Percentiles rank a stretch among this genome's conserved stretches.
These are phyloP conservation scores for Celoporthe dispersa DNA, from an alignment of 2,329 filamentous ascomycete genomes.

Conservation along the genomic window DNA sequence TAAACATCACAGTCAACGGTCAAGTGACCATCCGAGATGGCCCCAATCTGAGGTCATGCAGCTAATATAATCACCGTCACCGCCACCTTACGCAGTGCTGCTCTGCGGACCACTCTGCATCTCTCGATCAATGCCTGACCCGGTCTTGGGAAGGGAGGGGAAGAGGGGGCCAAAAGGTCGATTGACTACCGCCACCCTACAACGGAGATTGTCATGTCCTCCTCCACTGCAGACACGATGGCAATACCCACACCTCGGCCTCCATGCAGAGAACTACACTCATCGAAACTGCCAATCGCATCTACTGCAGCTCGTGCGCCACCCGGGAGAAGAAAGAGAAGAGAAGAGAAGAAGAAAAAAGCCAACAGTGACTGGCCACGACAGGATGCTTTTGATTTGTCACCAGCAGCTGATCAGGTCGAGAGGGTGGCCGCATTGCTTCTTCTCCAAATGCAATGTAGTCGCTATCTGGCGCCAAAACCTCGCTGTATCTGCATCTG, in stretches of 20 bases:
- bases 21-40: background rate
- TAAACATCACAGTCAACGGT: background rate
- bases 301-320: background rate
- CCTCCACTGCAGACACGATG: conserved; percentile 9
- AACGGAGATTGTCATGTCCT: conserved; percentile 3
- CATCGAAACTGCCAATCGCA: background rate
- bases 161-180: background rate
- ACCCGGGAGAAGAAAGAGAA: background rate
- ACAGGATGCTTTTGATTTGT: conserved; percentile 6
- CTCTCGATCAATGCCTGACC: background rate
- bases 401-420: background rate
- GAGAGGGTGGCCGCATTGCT: background rate
- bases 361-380: conserved; percentile 14
- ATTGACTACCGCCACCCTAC: background rate
- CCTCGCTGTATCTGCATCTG: conserved; percentile 14
- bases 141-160: background rate
- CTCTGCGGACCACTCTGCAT: background rate
- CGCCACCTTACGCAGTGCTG: background rate
- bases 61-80: conserved; percentile 1
- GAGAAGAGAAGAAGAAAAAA: background rate
- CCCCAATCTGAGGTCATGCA: conserved; percentile 7
- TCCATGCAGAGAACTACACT: background rate
- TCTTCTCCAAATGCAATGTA: conserved; percentile 7
- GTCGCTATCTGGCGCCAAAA: conserved; percentile 20
- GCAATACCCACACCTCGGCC: conserved; percentile 8